A percentile compares a stretch with the other conserved stretches of the same genome.
phyloP scores from a whole-genome alignment of 148 eudicot species.

The Beta vulgaris region DNA sequence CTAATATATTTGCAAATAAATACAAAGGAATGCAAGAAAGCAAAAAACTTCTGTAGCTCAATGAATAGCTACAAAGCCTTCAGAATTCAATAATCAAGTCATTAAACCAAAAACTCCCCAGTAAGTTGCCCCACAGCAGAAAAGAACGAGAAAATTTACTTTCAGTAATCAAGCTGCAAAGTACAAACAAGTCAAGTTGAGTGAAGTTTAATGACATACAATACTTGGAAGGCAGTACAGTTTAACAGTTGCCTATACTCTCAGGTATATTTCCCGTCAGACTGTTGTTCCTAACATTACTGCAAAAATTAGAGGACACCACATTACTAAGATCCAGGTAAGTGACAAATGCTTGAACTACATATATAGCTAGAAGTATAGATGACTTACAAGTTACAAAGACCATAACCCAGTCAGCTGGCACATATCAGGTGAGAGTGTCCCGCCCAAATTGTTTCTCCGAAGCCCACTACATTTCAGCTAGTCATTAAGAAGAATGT shows the following conservation, averaged over 20 bases:
- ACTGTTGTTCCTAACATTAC: conserved; percentile 96
- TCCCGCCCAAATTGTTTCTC: conserved; percentile 76
- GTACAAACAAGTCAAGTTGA: background rate
- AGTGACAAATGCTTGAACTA: background rate
- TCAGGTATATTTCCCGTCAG: conserved; percentile 72
- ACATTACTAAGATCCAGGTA: background rate
- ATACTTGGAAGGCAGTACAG: conserved; percentile 94
- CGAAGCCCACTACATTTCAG: conserved; percentile 68
- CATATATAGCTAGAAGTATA: background rate
- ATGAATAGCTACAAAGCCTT: background rate
- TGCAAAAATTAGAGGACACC: conserved; percentile 27
- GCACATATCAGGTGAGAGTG: conserved; percentile 90
- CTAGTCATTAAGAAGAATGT: background rate
- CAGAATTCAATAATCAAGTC: too few species aligned
- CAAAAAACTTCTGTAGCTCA: background rate
- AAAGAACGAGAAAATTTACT: conserved; percentile 4
- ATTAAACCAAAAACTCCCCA: too few species aligned
- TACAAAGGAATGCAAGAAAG: background rate
- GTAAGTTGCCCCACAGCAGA: conserved; percentile 63
- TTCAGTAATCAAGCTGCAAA: background rate
- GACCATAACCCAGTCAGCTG: conserved; percentile 98
- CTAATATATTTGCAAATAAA: background rate
- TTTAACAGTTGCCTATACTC: conserved; percentile 71
- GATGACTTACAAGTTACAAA: conserved; percentile 90
- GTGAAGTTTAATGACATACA: conserved; percentile 53